phyloP scores from a whole-genome alignment of 2,329 filamentous ascomycete species.

The Botrytis porri region DNA sequence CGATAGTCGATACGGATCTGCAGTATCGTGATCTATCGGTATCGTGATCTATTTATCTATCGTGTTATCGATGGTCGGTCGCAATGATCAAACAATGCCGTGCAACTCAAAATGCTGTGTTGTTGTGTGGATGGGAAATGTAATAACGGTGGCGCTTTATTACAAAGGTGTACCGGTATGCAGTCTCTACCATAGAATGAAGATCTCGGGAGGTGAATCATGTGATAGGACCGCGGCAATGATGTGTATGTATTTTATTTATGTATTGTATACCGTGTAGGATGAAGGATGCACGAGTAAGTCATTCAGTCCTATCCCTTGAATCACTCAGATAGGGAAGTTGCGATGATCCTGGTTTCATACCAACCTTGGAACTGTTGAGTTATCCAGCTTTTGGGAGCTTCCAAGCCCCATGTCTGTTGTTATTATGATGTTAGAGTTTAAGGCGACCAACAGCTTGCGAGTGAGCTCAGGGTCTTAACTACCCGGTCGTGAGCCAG shows the following conservation, averaged over 20 bases:
- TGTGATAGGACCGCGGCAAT: background rate
- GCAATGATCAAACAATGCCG: background rate
- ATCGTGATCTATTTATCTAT: slow-evolving; percentile 1
- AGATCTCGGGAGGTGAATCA: background rate
- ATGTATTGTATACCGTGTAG: too few relatives aligned
- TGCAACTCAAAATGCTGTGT: background rate
- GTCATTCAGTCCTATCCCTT: background rate
- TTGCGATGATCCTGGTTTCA: background rate
- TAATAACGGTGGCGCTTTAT: background rate
- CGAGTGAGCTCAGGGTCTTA: slow-evolving; percentile 5
- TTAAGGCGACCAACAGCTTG: background rate
- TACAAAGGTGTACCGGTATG: background rate
- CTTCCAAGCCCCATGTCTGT: background rate
- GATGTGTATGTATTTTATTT: background rate
- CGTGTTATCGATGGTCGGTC: background rate
- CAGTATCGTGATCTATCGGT: background rate
- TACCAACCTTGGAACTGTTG: background rate
- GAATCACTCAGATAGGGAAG: slow-evolving; percentile 8
- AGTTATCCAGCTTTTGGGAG: background rate
- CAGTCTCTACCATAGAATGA: background rate
- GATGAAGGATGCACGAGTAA: background rate
- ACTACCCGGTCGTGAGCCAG: background rate
- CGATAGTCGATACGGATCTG: background rate
- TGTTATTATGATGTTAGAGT: background rate
- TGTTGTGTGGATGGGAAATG: background rate